A percentile compares a stretch with the other conserved stretches of the same genome.
These are phyloP conservation scores for Globisporangium emineosum DNA, from an alignment of 352 stramenopile genomes.

Conservation along the genomic window DNA sequence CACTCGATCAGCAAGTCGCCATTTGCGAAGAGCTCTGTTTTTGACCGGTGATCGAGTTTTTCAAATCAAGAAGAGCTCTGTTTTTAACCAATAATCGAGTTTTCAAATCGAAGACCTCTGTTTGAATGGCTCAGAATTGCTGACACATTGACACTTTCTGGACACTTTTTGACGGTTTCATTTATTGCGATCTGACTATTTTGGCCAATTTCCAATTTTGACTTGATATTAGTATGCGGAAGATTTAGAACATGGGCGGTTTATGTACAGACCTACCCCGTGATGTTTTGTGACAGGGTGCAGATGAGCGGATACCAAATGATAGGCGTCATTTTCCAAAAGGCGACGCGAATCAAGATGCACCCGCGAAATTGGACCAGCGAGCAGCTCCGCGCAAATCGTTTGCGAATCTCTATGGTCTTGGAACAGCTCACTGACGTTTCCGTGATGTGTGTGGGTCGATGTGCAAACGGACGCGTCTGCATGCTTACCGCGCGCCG, in stretches of 20 bases:
- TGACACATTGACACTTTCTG: background rate
- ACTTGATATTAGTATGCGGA: background rate
- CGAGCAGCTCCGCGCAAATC: constrained; percentile 2
- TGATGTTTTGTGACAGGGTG: background rate
- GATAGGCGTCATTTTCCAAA: background rate
- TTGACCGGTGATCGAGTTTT: too few species aligned
- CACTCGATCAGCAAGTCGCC: background rate
- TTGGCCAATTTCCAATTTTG: background rate
- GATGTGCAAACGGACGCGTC: background rate
- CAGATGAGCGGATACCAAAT: constrained; percentile 7
- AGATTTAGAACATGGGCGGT: background rate
- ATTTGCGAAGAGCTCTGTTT: background rate
- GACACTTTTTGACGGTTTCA: background rate
- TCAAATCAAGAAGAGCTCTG: too few species aligned
- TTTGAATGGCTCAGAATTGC: background rate
- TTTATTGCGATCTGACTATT: background rate
- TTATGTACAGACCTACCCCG: background rate
- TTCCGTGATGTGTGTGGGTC: background rate
- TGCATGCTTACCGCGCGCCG: background rate
- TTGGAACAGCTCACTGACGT: background rate
- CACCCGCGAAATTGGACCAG: background rate
- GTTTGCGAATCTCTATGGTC: background rate
- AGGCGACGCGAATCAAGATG: background rate
- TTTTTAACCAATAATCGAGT: too few species aligned
- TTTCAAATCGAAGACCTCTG: too few species aligned